Evolutionary conservation across 23 red algal species (phyloP).

Genomic region (Pyropia haitanensis): DNA sequence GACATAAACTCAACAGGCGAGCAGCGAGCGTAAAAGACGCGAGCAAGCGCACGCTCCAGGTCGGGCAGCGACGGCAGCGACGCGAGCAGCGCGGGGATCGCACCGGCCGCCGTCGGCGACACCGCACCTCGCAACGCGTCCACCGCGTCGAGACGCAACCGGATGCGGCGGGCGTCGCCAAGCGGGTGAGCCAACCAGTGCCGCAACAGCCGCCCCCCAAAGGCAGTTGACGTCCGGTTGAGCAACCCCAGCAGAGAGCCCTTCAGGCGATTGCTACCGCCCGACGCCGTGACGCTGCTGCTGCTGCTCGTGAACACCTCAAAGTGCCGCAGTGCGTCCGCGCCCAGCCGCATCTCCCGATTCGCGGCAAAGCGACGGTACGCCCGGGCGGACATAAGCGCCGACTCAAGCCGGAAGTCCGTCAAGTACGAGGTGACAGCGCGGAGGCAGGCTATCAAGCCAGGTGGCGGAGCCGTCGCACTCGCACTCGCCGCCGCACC

Average conservation of each 20-base stretch:
- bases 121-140: constrained; percentile 21
- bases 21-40: constrained; percentile 31
- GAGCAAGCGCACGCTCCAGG: constrained; percentile 38
- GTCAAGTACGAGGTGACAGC: constrained; percentile 43
- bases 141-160: constrained; percentile 34
- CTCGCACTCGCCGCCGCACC: no score
- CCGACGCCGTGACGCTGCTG: constrained; percentile 12
- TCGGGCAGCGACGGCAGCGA: constrained; percentile 23
- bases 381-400: constrained; percentile 14
- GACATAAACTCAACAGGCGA: constrained; percentile 30
- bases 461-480: neutral
- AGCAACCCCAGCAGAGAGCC: constrained; percentile 41
- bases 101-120: neutral
- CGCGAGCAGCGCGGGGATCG: constrained; percentile 11
- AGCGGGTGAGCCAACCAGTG: constrained; percentile 64
- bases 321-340: constrained; percentile 52
- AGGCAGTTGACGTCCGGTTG: constrained; percentile 33
- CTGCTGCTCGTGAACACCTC: constrained; percentile 56
- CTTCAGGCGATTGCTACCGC: neutral
- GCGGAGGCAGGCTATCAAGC: constrained; percentile 22
- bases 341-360: constrained; percentile 34
- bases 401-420: constrained; percentile 41
- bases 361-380: constrained; percentile 18
- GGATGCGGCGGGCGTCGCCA: constrained; percentile 22
- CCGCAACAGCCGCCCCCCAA: constrained; percentile 49